Percentiles rank a stretch among this genome's conserved stretches.
Evolutionary conservation across 768 basidiomycete genomes (phyloP).

Genomic region (Melanogaster broomeanus): DNA sequence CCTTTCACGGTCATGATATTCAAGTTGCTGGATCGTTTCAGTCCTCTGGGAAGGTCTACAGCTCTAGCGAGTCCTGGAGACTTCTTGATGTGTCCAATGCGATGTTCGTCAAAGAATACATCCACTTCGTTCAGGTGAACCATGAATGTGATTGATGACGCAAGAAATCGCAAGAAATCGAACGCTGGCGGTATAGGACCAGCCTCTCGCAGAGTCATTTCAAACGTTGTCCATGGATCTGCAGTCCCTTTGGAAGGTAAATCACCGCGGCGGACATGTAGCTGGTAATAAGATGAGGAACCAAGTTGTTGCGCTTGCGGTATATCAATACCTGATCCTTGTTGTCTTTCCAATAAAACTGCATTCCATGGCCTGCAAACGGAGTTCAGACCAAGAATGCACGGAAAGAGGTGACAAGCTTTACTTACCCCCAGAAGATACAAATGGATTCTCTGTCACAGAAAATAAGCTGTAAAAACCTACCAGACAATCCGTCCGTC

Average conservation of each 20-base stretch:
- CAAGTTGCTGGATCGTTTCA: slow-evolving; percentile 56
- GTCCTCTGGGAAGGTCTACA: slow-evolving; percentile 53
- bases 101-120: slow-evolving; percentile 80
- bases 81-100: slow-evolving; percentile 69
- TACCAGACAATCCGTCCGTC: slow-evolving; percentile 14
- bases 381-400: slow-evolving; percentile 17
- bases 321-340: slow-evolving; percentile 69
- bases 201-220: slow-evolving; percentile 85
- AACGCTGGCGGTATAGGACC: slow-evolving; percentile 78
- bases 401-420: slow-evolving; percentile 2
- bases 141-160: slow-evolving; percentile 95
- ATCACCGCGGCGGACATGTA: slow-evolving; percentile 80
- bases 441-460: slow-evolving; percentile 76
- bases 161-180: slow-evolving; percentile 87
- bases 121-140: slow-evolving; percentile 70
- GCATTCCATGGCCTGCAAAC: slow-evolving; percentile 80
- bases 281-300: slow-evolving; percentile 38
- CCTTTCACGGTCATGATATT: slow-evolving; percentile 69
- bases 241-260: slow-evolving; percentile 44
- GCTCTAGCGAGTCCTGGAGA: slow-evolving; percentile 50
- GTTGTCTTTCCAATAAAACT: slow-evolving; percentile 94
- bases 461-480: slow-evolving; percentile 81
- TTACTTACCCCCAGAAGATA: slow-evolving; percentile 71
- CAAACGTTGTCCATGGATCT: slow-evolving; percentile 81
- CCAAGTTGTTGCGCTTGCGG: background rate